phyloP scores from a whole-genome alignment of 306 rosid genomes.

The Ammopiptanthus mongolicus region DNA sequence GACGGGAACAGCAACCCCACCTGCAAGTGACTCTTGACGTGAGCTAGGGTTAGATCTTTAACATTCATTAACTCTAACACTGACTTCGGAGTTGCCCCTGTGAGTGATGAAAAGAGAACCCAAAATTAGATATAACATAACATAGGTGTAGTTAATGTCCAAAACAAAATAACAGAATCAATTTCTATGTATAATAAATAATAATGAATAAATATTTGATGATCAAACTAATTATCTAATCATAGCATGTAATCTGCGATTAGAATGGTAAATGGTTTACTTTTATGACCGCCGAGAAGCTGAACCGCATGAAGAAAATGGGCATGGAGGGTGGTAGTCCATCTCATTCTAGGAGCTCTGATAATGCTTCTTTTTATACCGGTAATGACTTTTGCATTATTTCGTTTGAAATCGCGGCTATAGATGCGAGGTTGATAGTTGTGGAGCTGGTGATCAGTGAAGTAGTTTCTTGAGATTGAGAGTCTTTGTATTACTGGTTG shows the following conservation, averaged over 20 bases:
- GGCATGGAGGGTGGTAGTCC: slow-evolving; percentile 93
- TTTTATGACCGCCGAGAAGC: slow-evolving; percentile 94
- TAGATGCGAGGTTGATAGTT: slow-evolving; percentile 43
- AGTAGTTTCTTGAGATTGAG: slow-evolving; percentile 27
- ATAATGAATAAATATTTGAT: not conserved
- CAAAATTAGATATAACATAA: not conserved
- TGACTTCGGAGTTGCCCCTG: slow-evolving; percentile 96
- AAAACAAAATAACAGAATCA: not conserved
- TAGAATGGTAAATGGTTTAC: slow-evolving; percentile 31
- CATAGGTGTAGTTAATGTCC: too few species aligned
- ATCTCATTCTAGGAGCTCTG: slow-evolving; percentile 95
- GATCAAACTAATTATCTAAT: not conserved
- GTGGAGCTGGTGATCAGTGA: slow-evolving; percentile 8
- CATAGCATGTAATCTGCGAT: not conserved
- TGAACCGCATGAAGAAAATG: slow-evolving; percentile 90
- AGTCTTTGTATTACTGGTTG: slow-evolving; percentile 8
- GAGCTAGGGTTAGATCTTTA: slow-evolving; percentile 94
- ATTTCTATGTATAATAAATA: not conserved
- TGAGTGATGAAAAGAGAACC: not conserved
- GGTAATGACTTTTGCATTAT: slow-evolving; percentile 29
- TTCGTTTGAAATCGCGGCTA: slow-evolving; percentile 56
- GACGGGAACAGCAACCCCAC: slow-evolving; percentile 36
- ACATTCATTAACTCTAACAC: slow-evolving; percentile 93
- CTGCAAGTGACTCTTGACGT: slow-evolving; percentile 98
- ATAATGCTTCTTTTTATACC: slow-evolving; percentile 56